A percentile compares a stretch with the other conserved stretches of the same genome.
Evolutionary conservation across 192 early-diverging fungal genomes (phyloP).

Genomic region (Mortierella alpina): DNA sequence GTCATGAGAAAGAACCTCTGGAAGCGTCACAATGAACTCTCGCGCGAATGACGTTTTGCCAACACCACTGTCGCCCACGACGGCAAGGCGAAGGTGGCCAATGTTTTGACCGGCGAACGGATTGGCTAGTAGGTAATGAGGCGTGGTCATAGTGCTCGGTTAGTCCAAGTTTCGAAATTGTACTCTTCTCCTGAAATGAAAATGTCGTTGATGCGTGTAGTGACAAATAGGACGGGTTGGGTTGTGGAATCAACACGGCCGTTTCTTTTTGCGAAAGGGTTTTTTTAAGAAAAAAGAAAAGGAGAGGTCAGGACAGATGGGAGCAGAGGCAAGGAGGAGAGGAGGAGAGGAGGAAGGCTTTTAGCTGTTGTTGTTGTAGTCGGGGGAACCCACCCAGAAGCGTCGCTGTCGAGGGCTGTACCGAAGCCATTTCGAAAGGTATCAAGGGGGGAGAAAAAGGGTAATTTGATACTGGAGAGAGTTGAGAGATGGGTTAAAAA

Average conservation of each 20-base stretch:
- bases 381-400: no score
- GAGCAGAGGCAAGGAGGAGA: background rate
- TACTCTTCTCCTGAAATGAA: background rate
- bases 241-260: background rate
- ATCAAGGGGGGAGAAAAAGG: no score
- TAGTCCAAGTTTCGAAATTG: background rate
- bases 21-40: conserved; percentile 41
- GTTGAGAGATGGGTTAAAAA: no score
- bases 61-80: conserved; percentile 54
- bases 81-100: conserved; percentile 52
- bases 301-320: background rate
- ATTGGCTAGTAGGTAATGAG: conserved; percentile 39
- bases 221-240: background rate
- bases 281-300: no score
- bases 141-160: conserved; percentile 7
- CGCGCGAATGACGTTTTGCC: conserved; percentile 53
- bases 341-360: background rate
- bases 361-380: no score
- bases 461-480: no score
- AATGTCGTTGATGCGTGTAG: background rate
- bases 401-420: no score
- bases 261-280: no score
- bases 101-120: conserved; percentile 52
- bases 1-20: conserved; percentile 49
- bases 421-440: no score